These are phyloP conservation scores for Cordyceps farinosa DNA, from an alignment of 2,329 filamentous ascomycete genomes.

Conservation along the genomic window DNA sequence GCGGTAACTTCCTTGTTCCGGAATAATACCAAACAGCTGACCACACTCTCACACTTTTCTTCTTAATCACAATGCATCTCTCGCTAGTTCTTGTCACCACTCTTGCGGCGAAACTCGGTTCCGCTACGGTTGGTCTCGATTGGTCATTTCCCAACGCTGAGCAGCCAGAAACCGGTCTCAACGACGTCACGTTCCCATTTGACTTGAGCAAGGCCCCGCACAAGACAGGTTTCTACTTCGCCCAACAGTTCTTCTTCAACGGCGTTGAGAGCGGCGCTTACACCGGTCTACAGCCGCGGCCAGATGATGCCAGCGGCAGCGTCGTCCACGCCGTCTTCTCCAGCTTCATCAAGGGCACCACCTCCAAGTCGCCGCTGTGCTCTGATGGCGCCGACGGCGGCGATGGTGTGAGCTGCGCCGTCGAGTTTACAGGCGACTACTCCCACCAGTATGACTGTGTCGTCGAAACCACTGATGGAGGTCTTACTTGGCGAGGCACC, in stretches of 20 bases:
- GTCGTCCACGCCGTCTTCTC: constrained; percentile 26
- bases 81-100: neutral
- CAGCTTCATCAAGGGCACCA: constrained; percentile 22
- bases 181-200: constrained; percentile 23
- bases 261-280: constrained; percentile 19
- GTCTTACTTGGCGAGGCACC: constrained; percentile 24
- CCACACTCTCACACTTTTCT: neutral
- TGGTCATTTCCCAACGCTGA: constrained; percentile 4
- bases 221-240: constrained; percentile 24
- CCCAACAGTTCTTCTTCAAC: constrained; percentile 24
- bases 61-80: neutral
- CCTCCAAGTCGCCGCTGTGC: constrained; percentile 21
- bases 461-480: constrained; percentile 20
- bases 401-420: constrained; percentile 24
- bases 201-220: constrained; percentile 23
- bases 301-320: constrained; percentile 15
- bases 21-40: neutral
- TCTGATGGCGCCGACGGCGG: constrained; percentile 26
- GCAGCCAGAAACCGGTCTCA: neutral
- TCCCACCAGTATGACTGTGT: constrained; percentile 21
- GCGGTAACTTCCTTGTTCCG: neutral
- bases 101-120: neutral
- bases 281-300: constrained; percentile 24
- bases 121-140: neutral
- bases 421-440: constrained; percentile 23